Evolutionary conservation across 2,329 filamentous ascomycete species (phyloP), one percentile per base, ranked within the genome.

Genomic region (Samsoniella hepiali): DNA sequence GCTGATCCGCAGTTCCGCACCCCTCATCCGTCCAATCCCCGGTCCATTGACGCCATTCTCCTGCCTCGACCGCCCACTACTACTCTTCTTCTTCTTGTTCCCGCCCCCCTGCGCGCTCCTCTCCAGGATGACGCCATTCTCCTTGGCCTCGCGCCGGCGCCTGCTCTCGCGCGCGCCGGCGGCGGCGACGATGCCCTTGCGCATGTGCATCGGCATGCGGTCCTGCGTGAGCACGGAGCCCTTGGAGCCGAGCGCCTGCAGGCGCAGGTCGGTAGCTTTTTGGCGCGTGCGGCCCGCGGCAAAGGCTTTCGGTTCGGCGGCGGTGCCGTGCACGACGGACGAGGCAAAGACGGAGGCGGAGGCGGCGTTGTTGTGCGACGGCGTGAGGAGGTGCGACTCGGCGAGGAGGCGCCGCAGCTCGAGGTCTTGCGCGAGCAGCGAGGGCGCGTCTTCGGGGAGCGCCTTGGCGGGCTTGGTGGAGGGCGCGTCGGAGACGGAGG

Each of bases 81-180:
- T 78, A 64, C 74, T 79, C 62, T 75, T 72, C 62, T 74, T 78
- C 63, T 69, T 74, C 67, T 73, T 73, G 34, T 72, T 68, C 50
- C 79, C 80, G 60, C 71, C 69, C 38, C 79, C 79, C 61, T 71
- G 69, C 32, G 49, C 68, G 36, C 32, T 72, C 65, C 81, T 82
- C 80, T 98, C 95, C 40, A 98, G 79, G 56, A 98, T 87, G 69
- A 98, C 88, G 6, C 94, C 95, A 70, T 94, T 96, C 81, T 98
- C 94, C 71, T 83, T 86, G 2, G 95, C 95, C 74, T 97, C 91
- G 47, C 81, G 82, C 44, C 94, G 81, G 58, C 94, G 80, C 78
- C 84, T 90, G 13, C 83, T 78, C 74, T 97, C 93, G 64, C 85
- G 86, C 34, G 80, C 76, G 1, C 74, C 79, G 29, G 85, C 84